phyloP scores from a whole-genome alignment of 805 yeast species.

The Pichia sporocuriosa region DNA sequence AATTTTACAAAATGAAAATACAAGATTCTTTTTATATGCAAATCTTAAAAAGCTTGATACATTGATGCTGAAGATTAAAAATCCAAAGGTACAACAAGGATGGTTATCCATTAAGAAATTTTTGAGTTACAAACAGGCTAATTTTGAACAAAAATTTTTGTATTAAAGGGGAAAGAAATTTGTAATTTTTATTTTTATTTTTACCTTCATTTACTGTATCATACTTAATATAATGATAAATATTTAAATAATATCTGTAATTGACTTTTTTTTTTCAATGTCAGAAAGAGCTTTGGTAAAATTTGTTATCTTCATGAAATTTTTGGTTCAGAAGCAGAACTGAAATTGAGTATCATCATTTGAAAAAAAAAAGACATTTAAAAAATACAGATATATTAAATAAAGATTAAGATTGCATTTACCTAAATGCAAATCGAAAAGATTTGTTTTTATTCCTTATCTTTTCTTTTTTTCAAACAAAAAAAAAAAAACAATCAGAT shows the following conservation, averaged over 20 bases:
- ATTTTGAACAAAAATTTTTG: slow-evolving; percentile 23
- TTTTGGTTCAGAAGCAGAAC: slow-evolving; percentile 93
- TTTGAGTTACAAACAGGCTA: slow-evolving; percentile 35
- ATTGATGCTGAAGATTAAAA: slow-evolving; percentile 35
- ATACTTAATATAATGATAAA: no score
- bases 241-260: not conserved
- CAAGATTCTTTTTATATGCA: slow-evolving; percentile 37
- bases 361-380: slow-evolving; percentile 17
- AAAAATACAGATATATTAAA: not conserved
- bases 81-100: slow-evolving; percentile 35
- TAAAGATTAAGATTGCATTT: not conserved
- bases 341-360: slow-evolving; percentile 70
- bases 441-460: not conserved
- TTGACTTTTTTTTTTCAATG: slow-evolving; percentile 20
- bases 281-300: slow-evolving; percentile 49
- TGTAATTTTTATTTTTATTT: no score
- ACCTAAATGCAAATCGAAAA: slow-evolving; percentile 1
- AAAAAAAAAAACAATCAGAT: slow-evolving; percentile 50
- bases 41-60: slow-evolving; percentile 39
- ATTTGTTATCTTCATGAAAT: slow-evolving; percentile 68
- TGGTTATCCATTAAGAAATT: slow-evolving; percentile 38
- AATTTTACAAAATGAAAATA: slow-evolving; percentile 47
- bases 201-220: no score
- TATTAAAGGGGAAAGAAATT: slow-evolving; percentile 4
- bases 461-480: no score